phyloP scores from a whole-genome alignment of 2,329 filamentous ascomycete genomes.

The Curvularia sp. region DNA sequence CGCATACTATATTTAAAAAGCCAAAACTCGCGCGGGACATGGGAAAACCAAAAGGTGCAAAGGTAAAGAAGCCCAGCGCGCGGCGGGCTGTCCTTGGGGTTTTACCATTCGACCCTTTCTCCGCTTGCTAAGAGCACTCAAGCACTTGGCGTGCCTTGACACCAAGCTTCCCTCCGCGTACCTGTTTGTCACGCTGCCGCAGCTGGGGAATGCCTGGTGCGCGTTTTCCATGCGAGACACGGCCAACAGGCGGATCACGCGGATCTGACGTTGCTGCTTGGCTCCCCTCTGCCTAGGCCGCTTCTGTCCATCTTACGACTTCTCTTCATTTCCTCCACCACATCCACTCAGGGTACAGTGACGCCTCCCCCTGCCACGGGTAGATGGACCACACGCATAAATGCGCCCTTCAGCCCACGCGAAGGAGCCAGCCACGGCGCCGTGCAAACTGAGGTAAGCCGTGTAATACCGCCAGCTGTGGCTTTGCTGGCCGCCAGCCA shows the following conservation, averaged over 20 bases:
- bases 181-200: conserved; percentile 3
- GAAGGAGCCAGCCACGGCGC: background rate
- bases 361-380: background rate
- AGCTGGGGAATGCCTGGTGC: background rate
- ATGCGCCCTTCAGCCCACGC: background rate
- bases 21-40: background rate
- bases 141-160: conserved; percentile 15
- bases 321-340: background rate
- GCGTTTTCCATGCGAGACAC: conserved; percentile 1
- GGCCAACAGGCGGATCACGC: conserved; percentile 1
- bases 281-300: background rate
- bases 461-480: background rate
- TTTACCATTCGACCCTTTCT: conserved; percentile 15
- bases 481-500: background rate
- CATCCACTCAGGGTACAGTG: background rate
- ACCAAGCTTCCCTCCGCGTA: conserved; percentile 10
- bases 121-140: conserved; percentile 19
- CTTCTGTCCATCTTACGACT: background rate
- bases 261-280: background rate
- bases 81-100: conserved; percentile 2
- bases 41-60: conserved; percentile 1
- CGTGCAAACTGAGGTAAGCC: background rate
- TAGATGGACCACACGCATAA: background rate
- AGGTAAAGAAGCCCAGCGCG: background rate
- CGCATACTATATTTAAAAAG: background rate